Conservation (phyloP, 495 filamentous ascomycete genomes). For the Penicillium mononematosum region DNA sequence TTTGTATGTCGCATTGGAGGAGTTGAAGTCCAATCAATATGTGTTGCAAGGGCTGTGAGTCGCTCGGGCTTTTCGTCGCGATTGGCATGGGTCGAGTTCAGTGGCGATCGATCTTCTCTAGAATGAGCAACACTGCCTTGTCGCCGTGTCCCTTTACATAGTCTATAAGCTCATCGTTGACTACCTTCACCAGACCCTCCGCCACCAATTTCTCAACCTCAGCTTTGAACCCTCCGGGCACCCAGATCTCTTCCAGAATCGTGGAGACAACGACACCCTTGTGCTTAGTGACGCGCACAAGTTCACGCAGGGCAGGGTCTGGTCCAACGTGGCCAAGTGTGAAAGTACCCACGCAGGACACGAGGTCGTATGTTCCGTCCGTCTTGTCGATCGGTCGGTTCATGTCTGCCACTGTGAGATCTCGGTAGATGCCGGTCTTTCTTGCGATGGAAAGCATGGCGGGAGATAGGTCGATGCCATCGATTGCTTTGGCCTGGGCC, state of each 20-base stretch:
- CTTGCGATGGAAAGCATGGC: conserved; percentile 44
- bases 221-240: conserved; percentile 35
- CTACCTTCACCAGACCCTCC: conserved; percentile 29
- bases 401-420: conserved; percentile 39
- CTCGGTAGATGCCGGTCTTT: conserved; percentile 41
- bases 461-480: conserved; percentile 44
- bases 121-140: conserved; percentile 36
- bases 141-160: conserved; percentile 41
- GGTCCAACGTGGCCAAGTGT: conserved; percentile 49
- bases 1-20: conserved; percentile 8
- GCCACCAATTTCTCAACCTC: conserved; percentile 38
- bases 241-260: conserved; percentile 43
- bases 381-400: conserved; percentile 30
- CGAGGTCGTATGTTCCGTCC: conserved; percentile 41
- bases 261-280: conserved; percentile 46
- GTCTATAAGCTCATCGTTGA: conserved; percentile 37
- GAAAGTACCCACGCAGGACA: conserved; percentile 48
- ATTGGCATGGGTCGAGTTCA: conserved; percentile 17
- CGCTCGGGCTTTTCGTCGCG: conserved; percentile 5
- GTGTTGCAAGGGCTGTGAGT: conserved; percentile 1
- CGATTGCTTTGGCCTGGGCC: conserved; percentile 32
- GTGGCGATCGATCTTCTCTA: conserved; percentile 28
- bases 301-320: conserved; percentile 40
- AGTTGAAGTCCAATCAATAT: conserved; percentile 3
- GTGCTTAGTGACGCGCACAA: conserved; percentile 38